Conservation (phyloP, 306 rosid species). For the Alnus rubra region DNA sequence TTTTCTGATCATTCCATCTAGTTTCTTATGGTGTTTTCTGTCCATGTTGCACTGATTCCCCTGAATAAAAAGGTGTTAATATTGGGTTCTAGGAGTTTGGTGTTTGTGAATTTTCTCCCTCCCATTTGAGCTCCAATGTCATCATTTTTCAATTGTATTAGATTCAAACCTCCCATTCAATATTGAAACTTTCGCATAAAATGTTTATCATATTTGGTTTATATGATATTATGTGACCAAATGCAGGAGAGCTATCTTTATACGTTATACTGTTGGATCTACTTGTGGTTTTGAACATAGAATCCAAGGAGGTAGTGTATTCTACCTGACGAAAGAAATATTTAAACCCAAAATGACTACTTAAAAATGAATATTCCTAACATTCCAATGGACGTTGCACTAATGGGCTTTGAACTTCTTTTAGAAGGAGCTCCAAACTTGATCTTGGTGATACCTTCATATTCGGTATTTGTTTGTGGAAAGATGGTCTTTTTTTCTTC, state of each 20-base stretch:
- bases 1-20: background rate
- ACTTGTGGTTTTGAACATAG: no score
- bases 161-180: background rate
- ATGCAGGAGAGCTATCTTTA: background rate
- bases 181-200: background rate
- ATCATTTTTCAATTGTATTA: background rate
- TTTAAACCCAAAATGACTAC: no score
- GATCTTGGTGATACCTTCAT: no score
- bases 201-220: background rate
- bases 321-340: no score
- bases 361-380: no score
- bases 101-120: background rate
- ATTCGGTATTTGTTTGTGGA: no score
- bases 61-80: background rate
- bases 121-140: background rate
- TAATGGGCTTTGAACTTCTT: no score
- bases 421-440: no score
- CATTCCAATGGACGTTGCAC: no score
- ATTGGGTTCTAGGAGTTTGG: background rate
- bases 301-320: no score
- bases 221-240: background rate
- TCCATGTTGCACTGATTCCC: background rate
- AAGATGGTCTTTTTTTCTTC: no score
- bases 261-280: background rate
- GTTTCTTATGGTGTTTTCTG: background rate